Evolutionary conservation across 2,329 filamentous ascomycete species (phyloP), one percentile per base, ranked within the genome.

Genomic region (Xenosphaeropsis pyriputrescens): DNA sequence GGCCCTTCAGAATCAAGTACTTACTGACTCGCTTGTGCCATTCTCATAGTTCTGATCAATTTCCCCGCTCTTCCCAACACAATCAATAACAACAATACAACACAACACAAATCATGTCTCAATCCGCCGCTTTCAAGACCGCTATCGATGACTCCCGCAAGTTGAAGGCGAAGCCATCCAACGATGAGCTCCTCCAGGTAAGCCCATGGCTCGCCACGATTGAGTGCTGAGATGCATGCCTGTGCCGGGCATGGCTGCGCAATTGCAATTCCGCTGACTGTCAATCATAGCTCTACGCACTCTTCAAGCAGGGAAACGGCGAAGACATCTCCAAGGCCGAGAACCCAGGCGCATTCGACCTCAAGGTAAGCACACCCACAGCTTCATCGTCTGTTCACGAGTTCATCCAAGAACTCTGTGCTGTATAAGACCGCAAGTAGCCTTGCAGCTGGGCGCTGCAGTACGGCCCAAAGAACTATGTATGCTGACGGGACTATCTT

Each of bases 71-170:
- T 26, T 26, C 22, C 22, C 8, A 26, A 26, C 8, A 26, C 4
- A 3, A 26, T 11, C 8, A 11, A 19, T 8, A 8, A 5, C 18
- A 19, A n/a, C n/a, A n/a, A n/a, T n/a, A n/a, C n/a, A 19, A 19
- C 18, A 19, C 18, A 19, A 19, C 5, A 26, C 22, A 26, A n/a
- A n/a, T 11, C 22, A 26, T 26, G 16, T 18, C 17, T 16, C 26
- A 19, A 8, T 19, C 16, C n/a, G 5, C 49, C 18, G 49, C 39
- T 41, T 77, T 75, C 63, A 50, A 71, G 47, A 64, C 61, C 57
- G 76, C 76, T 44, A 64, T 69, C 50, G 55, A 53, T 46, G 76
- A 82, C 60, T 75, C 70, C 61, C 74, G 73, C 61, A 78, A 80
- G 68, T 67, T 83, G 46, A 72, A 70, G 48, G 57, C 63, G 47